Evolutionary conservation across 1,139 yeast species (phyloP).

Genomic region (Zygoascus sp.): DNA sequence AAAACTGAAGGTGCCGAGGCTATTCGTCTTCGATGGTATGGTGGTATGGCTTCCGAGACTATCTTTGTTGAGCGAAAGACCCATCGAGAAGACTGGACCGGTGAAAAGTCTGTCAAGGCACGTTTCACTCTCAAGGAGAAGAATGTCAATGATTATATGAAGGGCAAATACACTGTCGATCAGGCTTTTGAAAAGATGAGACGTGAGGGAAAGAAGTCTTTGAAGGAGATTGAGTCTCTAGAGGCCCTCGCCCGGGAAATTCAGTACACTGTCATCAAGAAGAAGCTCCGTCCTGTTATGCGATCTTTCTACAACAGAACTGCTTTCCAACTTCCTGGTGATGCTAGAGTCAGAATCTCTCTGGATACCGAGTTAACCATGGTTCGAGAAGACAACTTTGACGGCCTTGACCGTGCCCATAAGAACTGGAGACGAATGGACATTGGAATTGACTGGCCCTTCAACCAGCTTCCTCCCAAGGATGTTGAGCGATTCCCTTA

Average conservation of each 20-base stretch:
- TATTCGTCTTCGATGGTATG: conserved; percentile 96
- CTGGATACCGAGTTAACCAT: conserved; percentile 91
- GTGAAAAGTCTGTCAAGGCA: conserved; percentile 96
- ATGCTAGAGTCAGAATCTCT: conserved; percentile 96
- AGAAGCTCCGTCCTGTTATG: conserved; percentile 85
- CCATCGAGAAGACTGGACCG: conserved; percentile 99
- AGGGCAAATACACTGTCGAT: conserved; percentile 78
- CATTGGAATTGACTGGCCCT: conserved; percentile 96
- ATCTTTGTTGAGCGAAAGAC: conserved; percentile 96
- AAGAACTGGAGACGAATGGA: conserved; percentile 98
- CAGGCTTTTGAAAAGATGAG: conserved; percentile 91
- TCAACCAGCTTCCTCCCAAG: conserved; percentile 71
- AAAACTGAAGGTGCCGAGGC: conserved; percentile 99
- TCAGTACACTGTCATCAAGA: conserved; percentile 81
- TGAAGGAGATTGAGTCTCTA: conserved; percentile 82
- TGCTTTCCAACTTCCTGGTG: conserved; percentile 98
- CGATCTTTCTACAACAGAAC: conserved; percentile 96
- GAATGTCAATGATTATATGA: conserved; percentile 76
- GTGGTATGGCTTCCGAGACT: conserved; percentile 91
- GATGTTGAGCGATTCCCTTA: conserved; percentile 94
- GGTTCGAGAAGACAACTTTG: conserved; percentile 97
- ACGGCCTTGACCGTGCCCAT: conserved; percentile 83
- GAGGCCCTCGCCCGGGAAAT: conserved; percentile 90
- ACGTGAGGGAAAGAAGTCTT: conserved; percentile 83
- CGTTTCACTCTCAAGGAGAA: conserved; percentile 90